Evolutionary conservation across 208 protist genomes (phyloP).

Genomic region (Leishmania guyanensis): DNA sequence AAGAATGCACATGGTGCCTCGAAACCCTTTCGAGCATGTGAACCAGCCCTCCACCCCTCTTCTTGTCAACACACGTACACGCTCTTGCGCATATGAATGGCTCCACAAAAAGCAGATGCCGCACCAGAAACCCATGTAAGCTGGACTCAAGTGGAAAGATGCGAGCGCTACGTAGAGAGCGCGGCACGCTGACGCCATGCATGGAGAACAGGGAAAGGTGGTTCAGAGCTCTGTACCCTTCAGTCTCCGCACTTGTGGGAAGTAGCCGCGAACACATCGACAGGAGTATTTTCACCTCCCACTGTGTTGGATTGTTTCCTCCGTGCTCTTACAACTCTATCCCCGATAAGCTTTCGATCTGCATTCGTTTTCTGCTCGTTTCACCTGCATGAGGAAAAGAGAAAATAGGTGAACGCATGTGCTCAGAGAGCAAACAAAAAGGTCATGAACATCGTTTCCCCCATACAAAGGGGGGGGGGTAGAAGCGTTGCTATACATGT

Average conservation of each 20-base stretch:
- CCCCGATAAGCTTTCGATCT: background rate
- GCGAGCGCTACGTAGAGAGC: background rate
- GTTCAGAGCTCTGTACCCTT: background rate
- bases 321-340: background rate
- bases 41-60: background rate
- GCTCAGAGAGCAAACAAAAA: background rate
- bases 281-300: background rate
- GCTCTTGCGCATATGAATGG: background rate
- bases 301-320: background rate
- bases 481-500: slow-evolving; percentile 6
- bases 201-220: background rate
- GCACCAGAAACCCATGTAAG: background rate
- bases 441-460: background rate
- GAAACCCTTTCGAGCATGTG: background rate
- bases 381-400: background rate
- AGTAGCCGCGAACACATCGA: background rate
- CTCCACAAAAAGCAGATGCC: background rate
- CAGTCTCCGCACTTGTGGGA: too few relatives aligned
- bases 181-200: background rate
- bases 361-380: background rate
- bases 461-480: background rate
- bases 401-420: background rate
- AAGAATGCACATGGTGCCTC: background rate
- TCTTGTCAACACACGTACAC: background rate
- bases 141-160: background rate